These are phyloP conservation scores for Vigna radiata DNA, from an alignment of 306 rosid species.

Conservation along the genomic window DNA sequence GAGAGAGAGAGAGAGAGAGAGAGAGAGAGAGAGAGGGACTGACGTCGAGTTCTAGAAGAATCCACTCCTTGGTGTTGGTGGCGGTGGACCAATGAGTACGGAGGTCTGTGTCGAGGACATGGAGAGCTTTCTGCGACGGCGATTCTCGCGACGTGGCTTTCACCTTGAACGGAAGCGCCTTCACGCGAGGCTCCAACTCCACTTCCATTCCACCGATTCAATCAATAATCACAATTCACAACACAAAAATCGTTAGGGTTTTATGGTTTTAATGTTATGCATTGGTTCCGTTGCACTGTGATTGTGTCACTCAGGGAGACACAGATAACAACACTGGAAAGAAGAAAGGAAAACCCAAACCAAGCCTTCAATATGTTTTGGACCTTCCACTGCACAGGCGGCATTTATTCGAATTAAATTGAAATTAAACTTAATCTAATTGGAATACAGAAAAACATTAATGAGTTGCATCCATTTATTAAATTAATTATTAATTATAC, in stretches of 20 bases:
- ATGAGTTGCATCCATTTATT: no score
- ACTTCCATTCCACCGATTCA: conserved; percentile 59
- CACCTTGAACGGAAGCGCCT: conserved; percentile 74
- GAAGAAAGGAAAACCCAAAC: background rate
- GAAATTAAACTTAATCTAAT: no score
- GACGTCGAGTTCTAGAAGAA: conserved; percentile 84
- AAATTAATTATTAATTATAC: no score
- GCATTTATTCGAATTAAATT: no score
- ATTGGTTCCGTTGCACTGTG: background rate
- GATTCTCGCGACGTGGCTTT: conserved; percentile 90
- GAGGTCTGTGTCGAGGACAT: conserved; percentile 90
- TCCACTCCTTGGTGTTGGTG: conserved; percentile 98
- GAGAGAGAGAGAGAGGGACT: background rate
- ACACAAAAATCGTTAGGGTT: background rate
- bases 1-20: background rate
- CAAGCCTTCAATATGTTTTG: no score
- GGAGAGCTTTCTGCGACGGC: conserved; percentile 78
- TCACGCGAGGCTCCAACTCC: conserved; percentile 81
- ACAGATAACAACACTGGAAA: background rate
- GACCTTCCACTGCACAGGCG: no score
- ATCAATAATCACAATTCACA: background rate
- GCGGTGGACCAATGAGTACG: conserved; percentile 96
- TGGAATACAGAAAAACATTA: no score
- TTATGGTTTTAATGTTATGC: background rate
- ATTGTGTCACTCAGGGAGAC: background rate